Base-by-base conservation (phyloP, 306 rosid species). In the Cercis canadensis region DNA sequence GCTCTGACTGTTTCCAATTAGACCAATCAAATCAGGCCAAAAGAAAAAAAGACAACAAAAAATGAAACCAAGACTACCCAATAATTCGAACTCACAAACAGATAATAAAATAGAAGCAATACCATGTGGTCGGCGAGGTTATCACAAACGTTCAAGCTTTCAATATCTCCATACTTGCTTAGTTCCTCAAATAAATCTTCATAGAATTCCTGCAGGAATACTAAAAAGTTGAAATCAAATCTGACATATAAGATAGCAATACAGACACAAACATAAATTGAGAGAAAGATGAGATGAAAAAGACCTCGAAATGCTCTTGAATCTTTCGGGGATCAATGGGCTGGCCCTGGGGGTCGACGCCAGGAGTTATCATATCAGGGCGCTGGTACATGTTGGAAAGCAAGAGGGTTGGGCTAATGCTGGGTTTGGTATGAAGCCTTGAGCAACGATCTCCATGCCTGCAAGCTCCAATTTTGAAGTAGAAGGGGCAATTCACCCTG, bases 71-170 rank as follows among this genome's bases (percentile, higher is more conserved):
- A 19, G 7, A 19, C 14, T 3, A 24, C 29, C 33, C 4, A 10
- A 18, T 3, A 3, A 17, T 8, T 8, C 32, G n/a, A 18, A 18
- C 57, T 51, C 4, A 55, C 11, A 12, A 8, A 12, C 1, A 19
- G 24, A 11, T 5, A 24, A 49, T 2, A 16, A 21, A 24, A 11
- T 11, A 54, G 10, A 45, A 29, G 50, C 4, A 31, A 52, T 75
- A 86, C 96, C 92, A 89, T 89, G 72, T 89, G 96, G 41, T 89
- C 96, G 31, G 92, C 92, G 6, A 89, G 87, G 76, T 89, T 89
- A 49, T 87, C 92, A 52, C 92, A 87, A 39, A 89, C 78, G 37
- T 89, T 89, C 55, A 89, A 85, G 75, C 88, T 87, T 50, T 90
- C 87, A 5, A 90, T 83, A 33, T 85, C 88, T 10, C 96, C 96